Base-by-base conservation (phyloP, 306 rosid genomes). In the Pterocarpus santalinus region DNA sequence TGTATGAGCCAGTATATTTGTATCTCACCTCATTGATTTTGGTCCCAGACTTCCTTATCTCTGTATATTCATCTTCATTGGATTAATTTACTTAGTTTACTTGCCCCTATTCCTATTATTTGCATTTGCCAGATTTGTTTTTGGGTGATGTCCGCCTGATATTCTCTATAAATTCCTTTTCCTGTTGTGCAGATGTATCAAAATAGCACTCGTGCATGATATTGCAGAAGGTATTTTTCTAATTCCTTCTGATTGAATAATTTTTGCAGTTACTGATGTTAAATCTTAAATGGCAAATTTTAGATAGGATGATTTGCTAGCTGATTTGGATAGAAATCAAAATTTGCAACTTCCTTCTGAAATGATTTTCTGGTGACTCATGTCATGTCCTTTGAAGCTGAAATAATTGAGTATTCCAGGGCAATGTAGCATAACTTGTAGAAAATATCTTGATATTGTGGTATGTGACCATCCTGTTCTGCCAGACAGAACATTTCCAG, bases 201-300 rank as follows among this genome's bases (percentile, higher is more conserved):
- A 95, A 92, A 90, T 95, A 57, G 97, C 97, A 32, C 89, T 95
- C 30, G 94, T 95, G 85, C 97, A 95, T 82, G 98, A 95, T 85
- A 95, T 92, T 73, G 98, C 97, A 2, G 97, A 95, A 91, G 98
- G 98, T 92, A 91, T 69, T 72, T 72, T 36, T 70, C 77, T 68
- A 35, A 41, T 57, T 66, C 70, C 63, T 73, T 77, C 70, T 52
- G 58, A 49, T 43, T 73, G 55, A 65, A 39, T 68, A 36, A 28
- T 63, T 43, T 69, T 51, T 36, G 33, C 39, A 49, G 41, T 56
- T 78, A 7, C 63, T 61, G 67, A 1, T 17, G 57, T 69, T n/a
- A 65, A 33, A 58, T 65, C 55, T 82, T 17, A 12, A 16, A 13
- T 35, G 44, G n/a, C 12, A 66, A 66, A 41, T 73, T 78, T 52